These are phyloP conservation scores for Herpetomonas tarakana DNA, from an alignment of 208 protist genomes.

Conservation along the genomic window DNA sequence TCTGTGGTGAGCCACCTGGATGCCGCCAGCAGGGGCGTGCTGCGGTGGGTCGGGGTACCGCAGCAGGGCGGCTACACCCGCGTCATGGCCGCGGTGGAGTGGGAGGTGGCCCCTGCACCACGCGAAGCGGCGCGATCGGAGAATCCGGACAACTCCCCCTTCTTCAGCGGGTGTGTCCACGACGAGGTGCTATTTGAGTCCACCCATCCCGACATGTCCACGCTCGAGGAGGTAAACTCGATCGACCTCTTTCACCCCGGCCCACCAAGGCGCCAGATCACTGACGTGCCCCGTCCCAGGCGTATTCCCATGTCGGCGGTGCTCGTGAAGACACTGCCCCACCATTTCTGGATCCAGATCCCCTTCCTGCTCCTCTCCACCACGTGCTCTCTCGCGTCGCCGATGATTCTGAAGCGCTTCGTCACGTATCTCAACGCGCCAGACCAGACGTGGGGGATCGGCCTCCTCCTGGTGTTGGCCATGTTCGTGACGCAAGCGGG, in stretches of 20 bases:
- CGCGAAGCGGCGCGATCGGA: conserved; percentile 14
- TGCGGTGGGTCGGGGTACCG: conserved; percentile 58
- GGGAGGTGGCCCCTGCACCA: conserved; percentile 31
- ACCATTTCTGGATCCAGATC: conserved; percentile 32
- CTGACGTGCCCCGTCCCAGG: conserved; percentile 18
- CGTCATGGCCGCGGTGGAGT: conserved; percentile 70
- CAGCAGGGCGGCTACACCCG: conserved; percentile 54
- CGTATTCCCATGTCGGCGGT: conserved; percentile 12
- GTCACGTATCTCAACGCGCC: conserved; percentile 17
- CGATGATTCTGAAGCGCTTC: conserved; percentile 56
- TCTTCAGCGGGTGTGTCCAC: conserved; percentile 49
- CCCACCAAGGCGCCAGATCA: conserved; percentile 8
- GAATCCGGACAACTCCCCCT: conserved; percentile 16
- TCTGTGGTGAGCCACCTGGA: conserved; percentile 33
- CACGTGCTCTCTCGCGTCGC: conserved; percentile 38
- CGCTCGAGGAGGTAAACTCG: conserved; percentile 41
- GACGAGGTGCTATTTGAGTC: conserved; percentile 66
- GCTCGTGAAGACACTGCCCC: conserved; percentile 27
- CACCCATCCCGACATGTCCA: conserved; percentile 30
- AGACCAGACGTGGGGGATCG: conserved; percentile 20
- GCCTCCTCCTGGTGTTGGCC: conserved; percentile 30
- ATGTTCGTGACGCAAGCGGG: conserved; percentile 44
- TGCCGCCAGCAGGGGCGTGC: conserved; percentile 32
- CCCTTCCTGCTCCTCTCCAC: conserved; percentile 47
- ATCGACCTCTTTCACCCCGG: conserved; percentile 19